Evolutionary conservation across 345 rosid species (phyloP).

Genomic region (Diplotaxis tenuifolia): DNA sequence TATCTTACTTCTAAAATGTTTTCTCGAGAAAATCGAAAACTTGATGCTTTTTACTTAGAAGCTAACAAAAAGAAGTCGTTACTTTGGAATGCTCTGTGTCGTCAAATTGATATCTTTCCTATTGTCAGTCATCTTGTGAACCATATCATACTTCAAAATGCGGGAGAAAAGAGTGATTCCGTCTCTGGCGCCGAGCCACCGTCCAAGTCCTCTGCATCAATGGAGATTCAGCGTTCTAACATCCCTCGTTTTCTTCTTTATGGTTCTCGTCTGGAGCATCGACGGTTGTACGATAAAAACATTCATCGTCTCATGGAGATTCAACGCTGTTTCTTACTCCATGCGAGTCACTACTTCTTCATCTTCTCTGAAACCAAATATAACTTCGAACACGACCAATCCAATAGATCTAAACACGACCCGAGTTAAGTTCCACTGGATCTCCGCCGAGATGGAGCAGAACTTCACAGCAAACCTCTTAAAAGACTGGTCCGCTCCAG

Average conservation of each 20-base stretch:
- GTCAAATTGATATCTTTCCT: conserved; percentile 28
- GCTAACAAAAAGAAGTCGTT: background rate
- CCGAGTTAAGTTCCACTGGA: conserved; percentile 38
- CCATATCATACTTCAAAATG: conserved; percentile 45
- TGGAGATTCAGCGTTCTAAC: conserved; percentile 62
- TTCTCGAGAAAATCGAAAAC: conserved; percentile 14
- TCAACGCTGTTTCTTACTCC: conserved; percentile 41
- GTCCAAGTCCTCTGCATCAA: conserved; percentile 46
- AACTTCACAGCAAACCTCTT: conserved; percentile 50
- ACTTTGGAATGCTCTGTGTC: conserved; percentile 30
- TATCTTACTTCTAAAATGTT: background rate
- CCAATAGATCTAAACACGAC: background rate
- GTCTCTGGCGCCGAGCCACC: conserved; percentile 25
- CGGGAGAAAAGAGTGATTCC: conserved; percentile 47
- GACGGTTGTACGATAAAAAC: conserved; percentile 54
- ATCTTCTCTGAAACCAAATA: background rate
- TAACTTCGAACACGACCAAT: background rate
- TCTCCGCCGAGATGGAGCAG: conserved; percentile 48
- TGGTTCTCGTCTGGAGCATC: conserved; percentile 66
- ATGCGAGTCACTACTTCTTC: conserved; percentile 19
- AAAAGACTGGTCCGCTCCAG: conserved; percentile 56
- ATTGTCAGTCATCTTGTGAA: background rate
- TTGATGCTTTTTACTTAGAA: background rate
- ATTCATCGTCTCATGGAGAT: conserved; percentile 57
- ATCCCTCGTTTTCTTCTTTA: conserved; percentile 49